Conservation (phyloP, 2,329 filamentous ascomycete species). For the Helicocarpus griseus region DNA sequence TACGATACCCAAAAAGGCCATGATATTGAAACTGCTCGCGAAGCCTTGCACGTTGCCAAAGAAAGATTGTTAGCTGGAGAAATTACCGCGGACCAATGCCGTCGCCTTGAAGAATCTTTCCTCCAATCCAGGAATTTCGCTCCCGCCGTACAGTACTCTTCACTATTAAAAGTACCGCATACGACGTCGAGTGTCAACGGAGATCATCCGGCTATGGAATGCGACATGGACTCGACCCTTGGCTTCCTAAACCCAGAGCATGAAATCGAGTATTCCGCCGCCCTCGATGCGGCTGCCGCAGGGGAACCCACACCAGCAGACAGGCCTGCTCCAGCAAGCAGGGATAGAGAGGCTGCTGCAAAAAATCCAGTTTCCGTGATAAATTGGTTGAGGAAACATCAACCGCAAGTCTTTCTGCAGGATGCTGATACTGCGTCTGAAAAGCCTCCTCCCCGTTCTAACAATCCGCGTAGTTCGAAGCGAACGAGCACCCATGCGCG, state of each 20-base stretch:
- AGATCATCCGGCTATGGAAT: slow-evolving; percentile 11
- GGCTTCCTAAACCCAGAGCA: slow-evolving; percentile 37
- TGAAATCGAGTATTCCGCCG: slow-evolving; percentile 33
- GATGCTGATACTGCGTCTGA: slow-evolving; percentile 50
- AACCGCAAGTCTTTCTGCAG: slow-evolving; percentile 75
- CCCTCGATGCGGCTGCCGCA: slow-evolving; percentile 41
- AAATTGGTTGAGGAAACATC: slow-evolving; percentile 84
- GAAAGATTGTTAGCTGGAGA: slow-evolving; percentile 26
- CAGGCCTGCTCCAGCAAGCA: slow-evolving; percentile 38
- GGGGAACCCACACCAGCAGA: slow-evolving; percentile 40
- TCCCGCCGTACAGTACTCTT: slow-evolving; percentile 24
- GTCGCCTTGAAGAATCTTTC: slow-evolving; percentile 28
- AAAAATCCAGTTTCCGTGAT: slow-evolving; percentile 86
- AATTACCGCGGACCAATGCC: slow-evolving; percentile 27
- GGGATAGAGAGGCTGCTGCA: slow-evolving; percentile 47
- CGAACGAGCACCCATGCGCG: slow-evolving; percentile 25
- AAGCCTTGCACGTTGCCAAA: slow-evolving; percentile 31
- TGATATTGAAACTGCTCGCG: slow-evolving; percentile 24
- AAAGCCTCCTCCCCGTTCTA: slow-evolving; percentile 31
- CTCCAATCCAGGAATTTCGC: slow-evolving; percentile 30
- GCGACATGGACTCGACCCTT: slow-evolving; percentile 24
- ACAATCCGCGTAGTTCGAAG: slow-evolving; percentile 33
- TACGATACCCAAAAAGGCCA: slow-evolving; percentile 25
- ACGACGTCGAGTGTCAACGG: slow-evolving; percentile 13
- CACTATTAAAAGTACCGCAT: slow-evolving; percentile 25